A percentile compares a stretch with the other conserved stretches of the same genome.
Conservation (phyloP, 164 flowering plant species). For the Stephania yunnanensis region DNA sequence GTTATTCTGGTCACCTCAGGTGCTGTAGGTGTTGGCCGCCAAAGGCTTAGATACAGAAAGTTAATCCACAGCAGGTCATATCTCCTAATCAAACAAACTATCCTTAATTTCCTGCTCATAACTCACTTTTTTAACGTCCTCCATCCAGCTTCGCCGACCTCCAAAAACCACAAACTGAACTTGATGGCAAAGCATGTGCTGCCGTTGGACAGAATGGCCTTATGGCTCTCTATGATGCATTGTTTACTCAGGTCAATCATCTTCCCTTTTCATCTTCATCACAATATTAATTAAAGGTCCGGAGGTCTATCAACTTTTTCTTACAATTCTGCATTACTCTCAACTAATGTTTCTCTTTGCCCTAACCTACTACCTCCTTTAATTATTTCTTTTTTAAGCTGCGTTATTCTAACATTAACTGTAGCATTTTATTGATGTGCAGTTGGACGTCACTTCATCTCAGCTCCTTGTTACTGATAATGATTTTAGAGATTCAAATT, state of each 20-base stretch:
- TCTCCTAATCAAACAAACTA: too few relatives aligned
- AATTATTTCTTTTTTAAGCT: neutral
- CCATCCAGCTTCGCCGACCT: constrained; percentile 94
- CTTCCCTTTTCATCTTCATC: neutral
- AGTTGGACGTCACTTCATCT: constrained; percentile 88
- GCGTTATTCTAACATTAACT: too few relatives aligned
- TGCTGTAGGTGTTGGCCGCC: constrained; percentile 96
- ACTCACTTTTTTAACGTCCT: constrained; percentile 1
- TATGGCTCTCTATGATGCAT: constrained; percentile 87
- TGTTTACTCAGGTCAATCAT: constrained; percentile 74
- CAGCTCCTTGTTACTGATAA: constrained; percentile 94
- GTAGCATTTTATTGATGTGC: constrained; percentile 20
- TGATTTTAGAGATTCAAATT: constrained; percentile 72
- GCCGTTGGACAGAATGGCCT: constrained; percentile 96
- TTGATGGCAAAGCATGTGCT: constrained; percentile 98
- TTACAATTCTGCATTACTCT: neutral
- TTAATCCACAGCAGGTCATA: constrained; percentile 84
- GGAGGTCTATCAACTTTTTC: too few relatives aligned
- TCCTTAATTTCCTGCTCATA: too few relatives aligned
- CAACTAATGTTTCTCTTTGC: neutral
- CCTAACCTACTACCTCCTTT: neutral
- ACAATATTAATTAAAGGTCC: too few relatives aligned
- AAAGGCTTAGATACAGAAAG: constrained; percentile 78
- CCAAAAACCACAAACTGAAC: constrained; percentile 87
- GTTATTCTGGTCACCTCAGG: constrained; percentile 94